Conservation (phyloP, 139 green algal genomes). For the Deuterostichococcus epilithicus region DNA sequence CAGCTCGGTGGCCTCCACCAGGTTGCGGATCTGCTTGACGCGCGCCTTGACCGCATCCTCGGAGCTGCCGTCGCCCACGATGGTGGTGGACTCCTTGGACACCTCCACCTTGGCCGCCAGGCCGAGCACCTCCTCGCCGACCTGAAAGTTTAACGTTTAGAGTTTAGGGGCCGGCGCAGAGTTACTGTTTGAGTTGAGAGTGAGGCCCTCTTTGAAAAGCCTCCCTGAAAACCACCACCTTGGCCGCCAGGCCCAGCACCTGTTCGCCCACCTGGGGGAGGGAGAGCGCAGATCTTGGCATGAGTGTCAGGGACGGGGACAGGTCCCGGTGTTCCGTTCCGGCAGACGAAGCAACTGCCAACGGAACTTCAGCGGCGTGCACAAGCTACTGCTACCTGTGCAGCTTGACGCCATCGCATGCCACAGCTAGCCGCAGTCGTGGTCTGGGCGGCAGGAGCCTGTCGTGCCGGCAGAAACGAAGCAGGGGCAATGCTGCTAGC, state of each 20-base stretch:
- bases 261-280: conserved; percentile 60
- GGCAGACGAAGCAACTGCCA: too few relatives aligned
- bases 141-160: conserved; percentile 5
- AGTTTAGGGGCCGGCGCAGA: too few relatives aligned
- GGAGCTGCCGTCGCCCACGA: conserved; percentile 87
- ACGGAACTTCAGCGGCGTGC: too few relatives aligned
- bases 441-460: too few relatives aligned
- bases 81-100: conserved; percentile 92
- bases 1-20: conserved; percentile 76
- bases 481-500: too few relatives aligned
- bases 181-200: too few relatives aligned
- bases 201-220: too few relatives aligned
- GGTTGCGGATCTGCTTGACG: conserved; percentile 94
- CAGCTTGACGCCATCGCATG: too few relatives aligned
- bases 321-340: too few relatives aligned
- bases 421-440: too few relatives aligned
- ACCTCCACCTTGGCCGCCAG: conserved; percentile 85
- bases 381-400: too few relatives aligned
- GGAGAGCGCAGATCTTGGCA: conserved; percentile 24
- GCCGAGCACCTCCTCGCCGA: conserved; percentile 82
- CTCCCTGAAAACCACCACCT: conserved; percentile 92
- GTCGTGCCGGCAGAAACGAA: too few relatives aligned
- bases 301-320: background rate
- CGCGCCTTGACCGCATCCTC: conserved; percentile 78
- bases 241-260: conserved; percentile 88